phyloP scores from a whole-genome alignment of 345 rosid species.

The Iberis pinnata region DNA sequence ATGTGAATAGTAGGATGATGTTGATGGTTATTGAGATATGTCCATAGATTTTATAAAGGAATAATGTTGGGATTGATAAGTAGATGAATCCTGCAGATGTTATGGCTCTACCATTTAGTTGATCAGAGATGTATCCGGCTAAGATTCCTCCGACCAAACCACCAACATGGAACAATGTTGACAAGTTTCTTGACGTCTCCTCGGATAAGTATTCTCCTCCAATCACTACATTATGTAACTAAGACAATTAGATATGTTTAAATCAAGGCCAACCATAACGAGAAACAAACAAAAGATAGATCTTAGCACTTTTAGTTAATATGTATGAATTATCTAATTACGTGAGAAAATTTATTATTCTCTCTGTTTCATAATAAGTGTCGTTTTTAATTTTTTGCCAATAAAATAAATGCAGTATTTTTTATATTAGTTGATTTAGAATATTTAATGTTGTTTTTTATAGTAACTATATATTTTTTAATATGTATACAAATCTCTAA shows the following conservation, averaged over 20 bases:
- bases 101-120: constrained; percentile 71
- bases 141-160: constrained; percentile 91
- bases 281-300: no score
- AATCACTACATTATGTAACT: constrained; percentile 48
- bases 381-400: no score
- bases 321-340: no score
- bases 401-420: no score
- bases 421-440: no score
- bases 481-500: no score
- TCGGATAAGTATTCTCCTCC: constrained; percentile 76
- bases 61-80: constrained; percentile 82
- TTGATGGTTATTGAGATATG: constrained; percentile 60
- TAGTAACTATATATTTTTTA: no score
- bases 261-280: no score
- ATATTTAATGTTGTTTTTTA: no score
- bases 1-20: constrained; percentile 57
- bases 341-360: no score
- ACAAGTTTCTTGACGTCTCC: constrained; percentile 68
- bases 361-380: no score
- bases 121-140: constrained; percentile 86
- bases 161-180: constrained; percentile 85
- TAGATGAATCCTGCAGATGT: constrained; percentile 93
- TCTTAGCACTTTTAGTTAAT: no score
- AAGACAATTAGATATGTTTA: background rate
- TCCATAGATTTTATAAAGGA: constrained; percentile 68